phyloP scores from a whole-genome alignment of 2,329 filamentous ascomycete genomes.

The Cladobotryum mycophilum region DNA sequence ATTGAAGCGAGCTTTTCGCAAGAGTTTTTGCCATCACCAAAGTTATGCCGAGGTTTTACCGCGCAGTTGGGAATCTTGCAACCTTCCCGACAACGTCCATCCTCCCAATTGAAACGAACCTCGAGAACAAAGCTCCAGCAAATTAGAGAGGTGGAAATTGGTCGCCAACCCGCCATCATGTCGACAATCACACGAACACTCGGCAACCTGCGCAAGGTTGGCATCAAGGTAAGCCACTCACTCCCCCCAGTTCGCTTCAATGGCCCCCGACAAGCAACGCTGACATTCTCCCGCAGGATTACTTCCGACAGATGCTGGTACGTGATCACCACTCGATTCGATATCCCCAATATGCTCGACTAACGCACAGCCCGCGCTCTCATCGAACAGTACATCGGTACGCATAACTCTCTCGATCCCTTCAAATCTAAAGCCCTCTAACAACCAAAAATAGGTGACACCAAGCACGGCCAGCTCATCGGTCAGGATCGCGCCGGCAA shows the following conservation, averaged over 20 bases:
- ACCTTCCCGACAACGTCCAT: conserved; percentile 4
- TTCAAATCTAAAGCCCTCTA: neutral
- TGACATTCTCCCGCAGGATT: conserved; percentile 54
- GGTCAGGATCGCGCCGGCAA: conserved; percentile 88
- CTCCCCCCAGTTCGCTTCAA: neutral
- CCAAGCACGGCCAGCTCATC: conserved; percentile 83
- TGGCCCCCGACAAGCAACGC: conserved; percentile 9
- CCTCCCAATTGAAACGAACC: conserved; percentile 8
- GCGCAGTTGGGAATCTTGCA: conserved; percentile 11
- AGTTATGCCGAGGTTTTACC: conserved; percentile 25
- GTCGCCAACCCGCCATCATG: conserved; percentile 55
- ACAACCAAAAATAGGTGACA: conserved; percentile 62
- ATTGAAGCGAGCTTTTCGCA: neutral
- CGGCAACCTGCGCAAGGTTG: conserved; percentile 79
- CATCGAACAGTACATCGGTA: conserved; percentile 50
- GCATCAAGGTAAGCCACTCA: conserved; percentile 64
- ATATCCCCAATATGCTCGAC: conserved; percentile 20
- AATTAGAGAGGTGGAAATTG: conserved; percentile 21
- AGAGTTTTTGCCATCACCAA: neutral
- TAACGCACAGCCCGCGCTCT: conserved; percentile 11
- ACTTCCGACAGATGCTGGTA: conserved; percentile 89
- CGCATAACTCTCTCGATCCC: conserved; percentile 6
- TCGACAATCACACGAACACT: conserved; percentile 85
- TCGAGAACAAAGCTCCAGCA: conserved; percentile 6
- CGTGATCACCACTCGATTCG: conserved; percentile 33